Percentiles rank a stretch among this genome's conserved stretches.
These are phyloP conservation scores for Trichaptum fuscoviolaceum DNA, from an alignment of 768 basidiomycete genomes.

Conservation along the genomic window DNA sequence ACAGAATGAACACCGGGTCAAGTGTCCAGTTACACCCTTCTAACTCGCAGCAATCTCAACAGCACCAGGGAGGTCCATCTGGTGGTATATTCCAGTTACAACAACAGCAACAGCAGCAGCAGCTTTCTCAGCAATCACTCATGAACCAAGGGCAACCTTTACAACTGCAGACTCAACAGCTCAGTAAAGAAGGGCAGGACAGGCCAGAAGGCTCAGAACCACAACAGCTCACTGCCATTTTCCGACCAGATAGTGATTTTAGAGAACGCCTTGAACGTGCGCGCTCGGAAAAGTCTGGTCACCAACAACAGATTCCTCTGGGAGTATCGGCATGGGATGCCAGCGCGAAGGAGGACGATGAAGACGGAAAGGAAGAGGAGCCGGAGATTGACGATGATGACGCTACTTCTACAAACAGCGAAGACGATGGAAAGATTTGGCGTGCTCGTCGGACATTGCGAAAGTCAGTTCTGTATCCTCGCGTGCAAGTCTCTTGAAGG, in stretches of 20 bases:
- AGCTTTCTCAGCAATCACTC: conserved; percentile 17
- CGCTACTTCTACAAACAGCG: conserved; percentile 50
- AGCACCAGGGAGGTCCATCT: conserved; percentile 19
- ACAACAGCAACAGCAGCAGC: conserved; percentile 18
- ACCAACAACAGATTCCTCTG: conserved; percentile 30
- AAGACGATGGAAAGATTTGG: conserved; percentile 77
- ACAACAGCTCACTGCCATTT: conserved; percentile 70
- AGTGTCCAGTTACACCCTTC: conserved; percentile 33
- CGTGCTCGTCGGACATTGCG: conserved; percentile 80
- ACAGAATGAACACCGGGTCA: conserved; percentile 33
- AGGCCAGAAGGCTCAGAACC: conserved; percentile 38
- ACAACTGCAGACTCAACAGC: conserved; percentile 21
- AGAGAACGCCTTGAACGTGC: conserved; percentile 66
- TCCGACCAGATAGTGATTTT: conserved; percentile 89
- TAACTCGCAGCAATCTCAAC: conserved; percentile 17
- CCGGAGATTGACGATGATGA: conserved; percentile 63
- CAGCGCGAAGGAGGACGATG: conserved; percentile 53
- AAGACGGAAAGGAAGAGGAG: conserved; percentile 66
- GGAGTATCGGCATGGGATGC: conserved; percentile 41
- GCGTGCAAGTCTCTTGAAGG: conserved; percentile 7
- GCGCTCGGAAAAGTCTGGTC: conserved; percentile 30
- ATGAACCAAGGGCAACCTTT: conserved; percentile 23
- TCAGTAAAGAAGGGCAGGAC: conserved; percentile 40
- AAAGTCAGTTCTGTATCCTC: conserved; percentile 54
- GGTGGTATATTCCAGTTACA: conserved; percentile 17